Evolutionary conservation across 2,329 filamentous ascomycete genomes (phyloP).

Genomic region (Fusarium goolgardi): DNA sequence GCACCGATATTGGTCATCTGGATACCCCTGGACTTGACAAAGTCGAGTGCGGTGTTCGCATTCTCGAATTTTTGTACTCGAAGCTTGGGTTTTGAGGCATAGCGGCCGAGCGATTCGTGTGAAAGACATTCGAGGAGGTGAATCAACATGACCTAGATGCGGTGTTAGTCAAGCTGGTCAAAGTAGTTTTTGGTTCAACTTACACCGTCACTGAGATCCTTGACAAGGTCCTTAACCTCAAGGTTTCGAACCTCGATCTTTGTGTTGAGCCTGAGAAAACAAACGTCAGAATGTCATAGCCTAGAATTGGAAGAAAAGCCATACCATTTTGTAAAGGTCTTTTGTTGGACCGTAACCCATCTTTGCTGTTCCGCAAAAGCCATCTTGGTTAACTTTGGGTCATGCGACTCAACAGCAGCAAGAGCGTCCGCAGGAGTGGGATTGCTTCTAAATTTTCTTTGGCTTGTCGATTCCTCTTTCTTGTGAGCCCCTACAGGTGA

Average conservation of each 20-base stretch:
- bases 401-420: conserved; percentile 61
- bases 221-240: conserved; percentile 86
- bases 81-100: conserved; percentile 95
- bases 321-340: conserved; percentile 97
- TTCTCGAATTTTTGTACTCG: conserved; percentile 98
- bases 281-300: conserved; percentile 3
- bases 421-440: conserved; percentile 57
- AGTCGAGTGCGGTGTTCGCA: conserved; percentile 94
- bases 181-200: conserved; percentile 54
- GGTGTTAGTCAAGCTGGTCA: conserved; percentile 1
- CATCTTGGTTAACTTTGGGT: conserved; percentile 68
- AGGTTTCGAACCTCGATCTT: conserved; percentile 85
- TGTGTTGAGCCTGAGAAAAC: conserved; percentile 82
- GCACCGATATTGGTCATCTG: conserved; percentile 99
- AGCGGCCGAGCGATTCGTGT: conserved; percentile 92
- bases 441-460: conserved; percentile 49
- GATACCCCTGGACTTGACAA: conserved; percentile 89
- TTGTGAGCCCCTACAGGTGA: conserved; percentile 43
- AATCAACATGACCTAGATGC: conserved; percentile 85
- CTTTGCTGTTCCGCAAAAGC: conserved; percentile 72
- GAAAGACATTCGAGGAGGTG: conserved; percentile 97
- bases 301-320: not conserved
- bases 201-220: conserved; percentile 93
- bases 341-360: conserved; percentile 89
- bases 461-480: conserved; percentile 40